Percentiles rank a stretch among this genome's conserved stretches.
Conservation (phyloP, 805 yeast genomes). For the Wickerhamomyces chaumierensis region DNA sequence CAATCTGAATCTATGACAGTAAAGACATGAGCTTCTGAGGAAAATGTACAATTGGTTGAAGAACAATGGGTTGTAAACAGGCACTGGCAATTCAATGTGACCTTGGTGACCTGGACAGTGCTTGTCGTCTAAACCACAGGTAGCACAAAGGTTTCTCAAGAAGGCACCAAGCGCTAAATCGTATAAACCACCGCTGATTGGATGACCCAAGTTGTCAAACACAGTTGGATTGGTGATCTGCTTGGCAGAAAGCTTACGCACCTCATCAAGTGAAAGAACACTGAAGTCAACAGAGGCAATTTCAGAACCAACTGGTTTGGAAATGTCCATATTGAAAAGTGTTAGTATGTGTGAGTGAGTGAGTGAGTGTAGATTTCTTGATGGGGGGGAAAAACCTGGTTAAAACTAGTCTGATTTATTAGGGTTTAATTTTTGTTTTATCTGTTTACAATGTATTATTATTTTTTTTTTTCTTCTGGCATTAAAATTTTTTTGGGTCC, state of each 20-base stretch:
- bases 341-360: too few relatives aligned
- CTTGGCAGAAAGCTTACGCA: constrained; percentile 80
- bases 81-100: constrained; percentile 91
- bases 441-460: too few relatives aligned
- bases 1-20: constrained; percentile 79
- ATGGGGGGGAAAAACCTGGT: too few relatives aligned
- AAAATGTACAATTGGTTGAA: constrained; percentile 83
- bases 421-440: too few relatives aligned
- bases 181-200: constrained; percentile 85
- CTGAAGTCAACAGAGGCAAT: constrained; percentile 89
- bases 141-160: constrained; percentile 71
- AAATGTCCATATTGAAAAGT: constrained; percentile 90
- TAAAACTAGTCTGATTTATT: too few relatives aligned
- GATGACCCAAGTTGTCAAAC: constrained; percentile 94
- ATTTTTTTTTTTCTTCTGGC: too few relatives aligned
- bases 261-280: constrained; percentile 69
- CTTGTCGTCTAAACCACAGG: constrained; percentile 92
- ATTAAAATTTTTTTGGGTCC: too few relatives aligned
- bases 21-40: constrained; percentile 76
- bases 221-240: constrained; percentile 93
- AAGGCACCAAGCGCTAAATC: constrained; percentile 96
- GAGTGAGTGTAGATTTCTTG: background rate
- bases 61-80: constrained; percentile 90
- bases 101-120: constrained; percentile 98
- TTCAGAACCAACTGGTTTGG: constrained; percentile 93